A percentile compares a stretch with the other conserved stretches of the same genome.
Conservation (phyloP, 75 land plant species). For the Sequoiadendron giganteum region DNA sequence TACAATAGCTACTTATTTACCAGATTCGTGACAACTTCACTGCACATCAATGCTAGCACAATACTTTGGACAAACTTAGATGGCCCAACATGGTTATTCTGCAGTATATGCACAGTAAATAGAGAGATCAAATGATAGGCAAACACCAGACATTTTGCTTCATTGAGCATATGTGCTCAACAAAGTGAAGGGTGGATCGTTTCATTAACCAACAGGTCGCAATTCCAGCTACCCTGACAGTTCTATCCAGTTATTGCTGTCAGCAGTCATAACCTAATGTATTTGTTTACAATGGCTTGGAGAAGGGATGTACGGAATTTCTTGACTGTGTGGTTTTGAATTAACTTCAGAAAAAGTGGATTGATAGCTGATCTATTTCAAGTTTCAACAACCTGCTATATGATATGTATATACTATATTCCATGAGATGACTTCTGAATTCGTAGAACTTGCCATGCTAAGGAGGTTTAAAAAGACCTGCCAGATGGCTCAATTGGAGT, state of each 20-base stretch:
- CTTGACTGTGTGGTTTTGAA: neutral
- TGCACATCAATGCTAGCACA: neutral
- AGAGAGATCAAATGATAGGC: neutral
- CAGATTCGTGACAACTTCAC: neutral
- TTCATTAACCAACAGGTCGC: neutral
- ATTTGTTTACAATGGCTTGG: neutral
- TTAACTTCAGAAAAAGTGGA: neutral
- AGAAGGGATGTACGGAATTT: neutral
- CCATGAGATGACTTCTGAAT: neutral
- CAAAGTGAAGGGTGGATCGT: neutral
- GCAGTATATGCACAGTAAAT: neutral
- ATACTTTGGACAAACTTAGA: neutral
- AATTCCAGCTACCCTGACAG: neutral
- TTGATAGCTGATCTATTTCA: neutral
- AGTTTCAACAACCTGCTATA: neutral
- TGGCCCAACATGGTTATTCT: neutral
- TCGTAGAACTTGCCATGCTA: neutral
- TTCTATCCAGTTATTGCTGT: neutral
- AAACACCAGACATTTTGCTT: neutral
- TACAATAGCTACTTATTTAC: neutral
- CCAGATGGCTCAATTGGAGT: neutral
- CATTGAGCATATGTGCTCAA: neutral
- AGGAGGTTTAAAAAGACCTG: neutral
- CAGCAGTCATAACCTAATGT: neutral
- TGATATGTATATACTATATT: neutral